Base-by-base conservation (phyloP, 2,329 filamentous ascomycete genomes). In the Boeremia exigua region DNA sequence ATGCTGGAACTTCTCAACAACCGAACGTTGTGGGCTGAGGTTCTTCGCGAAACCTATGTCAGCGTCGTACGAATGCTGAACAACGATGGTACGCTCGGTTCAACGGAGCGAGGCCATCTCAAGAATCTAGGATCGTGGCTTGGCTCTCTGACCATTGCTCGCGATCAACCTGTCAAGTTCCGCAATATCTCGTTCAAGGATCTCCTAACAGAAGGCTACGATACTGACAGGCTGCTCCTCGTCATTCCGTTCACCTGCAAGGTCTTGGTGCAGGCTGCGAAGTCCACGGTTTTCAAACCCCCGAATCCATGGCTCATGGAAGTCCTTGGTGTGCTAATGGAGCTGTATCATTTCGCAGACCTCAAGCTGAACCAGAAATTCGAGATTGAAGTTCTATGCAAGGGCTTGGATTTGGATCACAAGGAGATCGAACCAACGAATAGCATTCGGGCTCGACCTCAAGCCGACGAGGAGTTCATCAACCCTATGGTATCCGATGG, bases 301-400 rank as follows among this genome's bases (percentile, higher is more conserved):
- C 95, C 95, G 1, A 99, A 99, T 67, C 95, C 95, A 1, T 99
- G 95, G 95, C 77, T 97, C 39, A 96, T 97, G 90, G 95, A 99
- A 68, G 95, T 99, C 49, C 86, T 99, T 51, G 86, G 91, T 61
- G 81, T 98, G 7, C 83, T 99, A 32, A 91, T 96, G 67, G 96
- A 99, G 71, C 83, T 99, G 4, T 99, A 99, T 70, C 89, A 96
- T 69, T 90, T 90, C 68, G 92, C 91, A 12, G 94, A 97, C 66
- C 81, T 99, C 52, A 98, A 98, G 75, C 84, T 99, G 33, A 98
- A 98, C 65, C 87, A 96, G 47, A 99, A 98, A 69, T 99, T 99
- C 67, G 95, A 99, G 75, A 98, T 99, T 54, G 95, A 99, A 76
- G 93, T 99, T 25, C 83, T 99, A 23, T 99, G 93, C 81, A 96